phyloP scores from a whole-genome alignment of 2,329 filamentous ascomycete genomes.

The Cylindrodendrum hubeiense region DNA sequence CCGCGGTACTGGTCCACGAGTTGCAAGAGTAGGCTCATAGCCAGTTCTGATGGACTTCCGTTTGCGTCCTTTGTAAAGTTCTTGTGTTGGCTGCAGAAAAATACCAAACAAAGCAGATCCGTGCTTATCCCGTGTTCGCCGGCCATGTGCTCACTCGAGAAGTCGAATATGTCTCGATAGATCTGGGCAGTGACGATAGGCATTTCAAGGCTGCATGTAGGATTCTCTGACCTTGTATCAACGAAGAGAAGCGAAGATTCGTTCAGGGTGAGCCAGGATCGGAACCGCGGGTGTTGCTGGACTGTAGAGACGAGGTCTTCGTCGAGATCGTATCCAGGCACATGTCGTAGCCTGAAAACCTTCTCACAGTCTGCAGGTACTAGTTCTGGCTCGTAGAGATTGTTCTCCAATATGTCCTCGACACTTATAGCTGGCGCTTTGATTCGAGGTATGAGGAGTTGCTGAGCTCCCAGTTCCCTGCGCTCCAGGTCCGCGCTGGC shows the following conservation, averaged over 20 bases:
- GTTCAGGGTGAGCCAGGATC: neutral
- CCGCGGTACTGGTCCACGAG: neutral
- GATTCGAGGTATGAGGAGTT: neutral
- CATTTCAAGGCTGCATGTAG: neutral
- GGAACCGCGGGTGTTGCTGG: neutral
- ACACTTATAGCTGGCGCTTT: neutral
- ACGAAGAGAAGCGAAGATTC: neutral
- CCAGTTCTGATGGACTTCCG: neutral
- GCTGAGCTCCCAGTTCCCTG: neutral
- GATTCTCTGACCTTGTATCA: neutral
- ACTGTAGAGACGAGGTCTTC: neutral
- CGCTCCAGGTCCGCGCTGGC: neutral
- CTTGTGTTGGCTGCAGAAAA: neutral
- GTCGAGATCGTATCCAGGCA: constrained; percentile 1
- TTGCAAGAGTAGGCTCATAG: neutral
- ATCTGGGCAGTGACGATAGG: neutral
- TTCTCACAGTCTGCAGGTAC: neutral
- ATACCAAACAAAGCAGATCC: neutral
- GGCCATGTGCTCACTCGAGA: neutral
- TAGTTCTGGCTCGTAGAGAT: neutral
- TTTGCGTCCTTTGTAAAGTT: neutral
- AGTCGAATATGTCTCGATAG: neutral
- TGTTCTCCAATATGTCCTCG: neutral
- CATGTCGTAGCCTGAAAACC: neutral
- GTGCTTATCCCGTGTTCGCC: neutral